phyloP scores from a whole-genome alignment of 2,329 filamentous ascomycete genomes.

The Reticulascus tulasneorum region DNA sequence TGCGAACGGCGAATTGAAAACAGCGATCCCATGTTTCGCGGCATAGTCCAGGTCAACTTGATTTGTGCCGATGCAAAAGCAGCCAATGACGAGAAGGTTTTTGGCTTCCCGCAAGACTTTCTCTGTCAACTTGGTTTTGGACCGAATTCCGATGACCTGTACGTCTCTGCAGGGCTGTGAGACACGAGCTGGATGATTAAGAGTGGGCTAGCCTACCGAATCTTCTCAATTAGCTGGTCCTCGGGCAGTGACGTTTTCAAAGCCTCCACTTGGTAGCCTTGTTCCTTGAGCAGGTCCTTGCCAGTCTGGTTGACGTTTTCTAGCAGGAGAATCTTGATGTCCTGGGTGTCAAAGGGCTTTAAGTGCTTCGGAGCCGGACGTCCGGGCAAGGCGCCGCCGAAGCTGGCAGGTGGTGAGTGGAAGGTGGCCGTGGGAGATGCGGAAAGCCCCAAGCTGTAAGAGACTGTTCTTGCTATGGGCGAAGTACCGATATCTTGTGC shows the following conservation, averaged over 20 bases:
- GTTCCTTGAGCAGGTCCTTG: conserved; percentile 71
- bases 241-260: conserved; percentile 87
- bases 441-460: conserved; percentile 63
- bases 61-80: conserved; percentile 98
- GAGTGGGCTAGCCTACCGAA: conserved; percentile 59
- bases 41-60: conserved; percentile 86
- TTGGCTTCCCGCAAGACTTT: conserved; percentile 84
- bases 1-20: conserved; percentile 98
- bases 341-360: conserved; percentile 92
- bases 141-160: conserved; percentile 96
- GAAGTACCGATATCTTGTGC: conserved; percentile 45
- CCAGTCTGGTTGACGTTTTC: conserved; percentile 96
- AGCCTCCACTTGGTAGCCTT: conserved; percentile 95
- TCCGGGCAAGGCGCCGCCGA: conserved; percentile 42
- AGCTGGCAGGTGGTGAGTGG: conserved; percentile 67
- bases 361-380: conserved; percentile 63
- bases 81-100: conserved; percentile 92
- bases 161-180: conserved; percentile 61
- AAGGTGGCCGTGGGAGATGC: conserved; percentile 73
- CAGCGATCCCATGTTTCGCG: conserved; percentile 81
- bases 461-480: conserved; percentile 36
- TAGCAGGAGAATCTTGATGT: conserved; percentile 92
- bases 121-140: conserved; percentile 90
- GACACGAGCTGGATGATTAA: conserved; percentile 15
- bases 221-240: conserved; percentile 94